A percentile compares a stretch with the other conserved stretches of the same genome.
phyloP scores from a whole-genome alignment of 306 rosid genomes.

The Ammopiptanthus mongolicus region DNA sequence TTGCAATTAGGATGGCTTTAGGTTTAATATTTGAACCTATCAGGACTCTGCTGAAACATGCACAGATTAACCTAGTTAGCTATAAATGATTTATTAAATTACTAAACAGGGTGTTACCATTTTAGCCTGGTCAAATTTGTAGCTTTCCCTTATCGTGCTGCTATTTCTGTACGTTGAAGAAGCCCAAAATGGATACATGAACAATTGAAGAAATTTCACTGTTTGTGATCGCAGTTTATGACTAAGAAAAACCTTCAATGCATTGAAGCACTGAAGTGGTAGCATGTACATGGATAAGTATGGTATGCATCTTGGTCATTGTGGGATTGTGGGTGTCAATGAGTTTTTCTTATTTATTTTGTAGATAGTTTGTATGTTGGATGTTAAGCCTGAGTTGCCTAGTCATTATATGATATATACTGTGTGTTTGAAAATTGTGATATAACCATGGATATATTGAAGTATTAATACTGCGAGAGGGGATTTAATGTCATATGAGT shows the following conservation, averaged over 20 bases:
- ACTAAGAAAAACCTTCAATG: no score
- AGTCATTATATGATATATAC: not conserved
- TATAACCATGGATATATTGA: not conserved
- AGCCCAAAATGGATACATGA: not conserved
- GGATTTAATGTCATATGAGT: not conserved
- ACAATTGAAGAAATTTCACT: not conserved
- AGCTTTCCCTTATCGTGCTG: not conserved
- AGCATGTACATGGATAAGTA: not conserved
- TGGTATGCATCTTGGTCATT: not conserved
- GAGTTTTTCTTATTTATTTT: not conserved
- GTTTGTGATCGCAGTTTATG: no score
- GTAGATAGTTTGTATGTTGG: not conserved
- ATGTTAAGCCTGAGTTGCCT: not conserved
- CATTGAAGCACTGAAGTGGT: slow-evolving; percentile 1
- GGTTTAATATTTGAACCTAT: not conserved
- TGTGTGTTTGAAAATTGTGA: not conserved
- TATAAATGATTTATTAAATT: not conserved
- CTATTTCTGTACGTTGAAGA: not conserved
- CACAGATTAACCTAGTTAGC: not conserved
- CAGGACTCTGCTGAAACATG: not conserved
- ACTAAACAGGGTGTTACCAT: not conserved
- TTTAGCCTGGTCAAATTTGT: not conserved
- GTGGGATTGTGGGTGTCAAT: not conserved
- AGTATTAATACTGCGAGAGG: not conserved
- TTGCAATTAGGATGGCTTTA: not conserved